phyloP scores from a whole-genome alignment of 1,284 basidiomycete genomes.

The Hymenochaete sp. region DNA sequence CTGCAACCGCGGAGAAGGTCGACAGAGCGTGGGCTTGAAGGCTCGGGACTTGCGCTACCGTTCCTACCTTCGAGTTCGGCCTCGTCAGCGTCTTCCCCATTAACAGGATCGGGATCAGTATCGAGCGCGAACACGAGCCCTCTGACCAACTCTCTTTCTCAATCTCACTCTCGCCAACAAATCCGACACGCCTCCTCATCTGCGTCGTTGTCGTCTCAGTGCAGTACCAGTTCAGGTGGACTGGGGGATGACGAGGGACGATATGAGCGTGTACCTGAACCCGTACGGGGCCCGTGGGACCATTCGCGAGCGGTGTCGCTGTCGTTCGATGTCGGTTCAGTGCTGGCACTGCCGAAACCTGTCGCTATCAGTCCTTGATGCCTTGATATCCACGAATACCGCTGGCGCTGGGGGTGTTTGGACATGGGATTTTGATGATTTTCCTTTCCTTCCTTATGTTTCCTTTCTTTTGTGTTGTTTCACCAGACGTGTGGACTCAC shows the following conservation, averaged over 20 bases:
- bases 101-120: background rate
- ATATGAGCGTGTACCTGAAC: no score
- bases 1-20: conserved; percentile 4
- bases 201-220: background rate
- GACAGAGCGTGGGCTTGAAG: conserved; percentile 6
- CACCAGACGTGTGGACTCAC: no score
- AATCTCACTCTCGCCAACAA: no score
- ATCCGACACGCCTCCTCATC: no score
- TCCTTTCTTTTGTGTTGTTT: no score
- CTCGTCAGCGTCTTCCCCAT: background rate
- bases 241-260: no score
- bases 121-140: background rate
- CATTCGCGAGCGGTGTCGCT: conserved; percentile 38
- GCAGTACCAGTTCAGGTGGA: no score
- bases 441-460: no score
- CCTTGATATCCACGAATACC: no score
- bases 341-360: conserved; percentile 40
- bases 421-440: no score
- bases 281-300: conserved; percentile 46
- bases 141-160: conserved; percentile 1
- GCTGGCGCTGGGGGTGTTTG: no score
- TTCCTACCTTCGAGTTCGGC: background rate
- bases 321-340: conserved; percentile 36
- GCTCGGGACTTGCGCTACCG: background rate
- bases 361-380: no score